A percentile compares a stretch with the other conserved stretches of the same genome.
These are phyloP conservation scores for Podila minutissima DNA, from an alignment of 192 early-diverging fungal genomes.

Conservation along the genomic window DNA sequence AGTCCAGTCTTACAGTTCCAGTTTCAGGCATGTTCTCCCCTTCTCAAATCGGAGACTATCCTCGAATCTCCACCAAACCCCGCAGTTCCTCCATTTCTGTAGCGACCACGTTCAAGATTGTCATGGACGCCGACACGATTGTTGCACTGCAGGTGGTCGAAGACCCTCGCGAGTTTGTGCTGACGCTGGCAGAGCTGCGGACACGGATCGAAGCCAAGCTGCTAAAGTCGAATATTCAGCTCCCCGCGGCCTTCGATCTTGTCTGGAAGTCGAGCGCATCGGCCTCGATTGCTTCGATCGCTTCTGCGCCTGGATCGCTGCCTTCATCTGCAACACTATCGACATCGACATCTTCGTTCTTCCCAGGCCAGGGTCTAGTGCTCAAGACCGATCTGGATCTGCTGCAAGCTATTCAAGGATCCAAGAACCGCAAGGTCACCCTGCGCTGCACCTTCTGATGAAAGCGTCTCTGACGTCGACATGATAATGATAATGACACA, in stretches of 20 bases:
- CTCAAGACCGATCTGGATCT: slow-evolving; percentile 35
- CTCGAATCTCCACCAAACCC: background rate
- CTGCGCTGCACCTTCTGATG: slow-evolving; percentile 16
- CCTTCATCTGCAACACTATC: background rate
- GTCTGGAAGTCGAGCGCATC: slow-evolving; percentile 19
- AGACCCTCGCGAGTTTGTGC: slow-evolving; percentile 12
- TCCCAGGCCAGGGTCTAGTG: background rate
- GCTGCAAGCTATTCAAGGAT: slow-evolving; percentile 23
- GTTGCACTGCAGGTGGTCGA: slow-evolving; percentile 40
- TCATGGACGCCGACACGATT: slow-evolving; percentile 48
- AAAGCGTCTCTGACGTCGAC: background rate
- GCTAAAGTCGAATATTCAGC: slow-evolving; percentile 40
- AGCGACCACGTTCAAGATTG: slow-evolving; percentile 45
- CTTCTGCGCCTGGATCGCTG: background rate
- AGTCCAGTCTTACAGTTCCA: slow-evolving; percentile 37
- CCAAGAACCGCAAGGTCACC: slow-evolving; percentile 33
- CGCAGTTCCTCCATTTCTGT: background rate
- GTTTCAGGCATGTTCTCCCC: slow-evolving; percentile 6
- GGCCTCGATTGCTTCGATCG: background rate
- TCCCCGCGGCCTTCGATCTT: slow-evolving; percentile 33
- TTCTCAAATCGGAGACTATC: background rate
- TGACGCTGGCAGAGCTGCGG: slow-evolving; percentile 25
- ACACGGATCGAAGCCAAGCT: slow-evolving; percentile 22
- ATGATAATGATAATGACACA: background rate
- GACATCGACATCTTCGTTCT: background rate